A percentile compares a stretch with the other conserved stretches of the same genome.
These are phyloP conservation scores for Phytophthora nicotianae DNA, from an alignment of 352 stramenopile species.

Conservation along the genomic window DNA sequence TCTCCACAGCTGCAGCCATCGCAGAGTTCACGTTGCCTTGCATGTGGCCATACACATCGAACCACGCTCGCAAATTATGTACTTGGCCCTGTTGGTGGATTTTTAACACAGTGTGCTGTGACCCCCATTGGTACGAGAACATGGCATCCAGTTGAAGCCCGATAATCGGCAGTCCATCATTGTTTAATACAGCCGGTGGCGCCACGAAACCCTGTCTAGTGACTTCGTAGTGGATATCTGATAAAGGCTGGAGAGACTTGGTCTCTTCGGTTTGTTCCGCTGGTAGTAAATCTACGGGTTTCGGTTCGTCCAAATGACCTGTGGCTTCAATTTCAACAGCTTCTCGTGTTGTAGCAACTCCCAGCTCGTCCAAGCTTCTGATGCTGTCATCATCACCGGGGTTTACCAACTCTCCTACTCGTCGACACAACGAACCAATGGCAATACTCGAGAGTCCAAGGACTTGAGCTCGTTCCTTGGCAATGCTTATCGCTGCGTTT, in stretches of 20 bases:
- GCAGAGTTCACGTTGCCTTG: conserved; percentile 69
- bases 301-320: neutral
- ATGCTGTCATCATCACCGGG: neutral
- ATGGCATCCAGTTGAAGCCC: conserved; percentile 54
- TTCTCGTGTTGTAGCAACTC: conserved; percentile 26
- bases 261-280: conserved; percentile 22
- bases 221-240: conserved; percentile 43
- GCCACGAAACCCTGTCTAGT: conserved; percentile 35
- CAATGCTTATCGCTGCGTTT: conserved; percentile 19
- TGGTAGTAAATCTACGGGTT: conserved; percentile 29
- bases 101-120: conserved; percentile 42
- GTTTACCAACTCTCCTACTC: conserved; percentile 17
- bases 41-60: conserved; percentile 70
- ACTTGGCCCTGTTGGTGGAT: conserved; percentile 52
- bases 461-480: conserved; percentile 27
- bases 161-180: conserved; percentile 38
- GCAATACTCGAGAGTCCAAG: conserved; percentile 16
- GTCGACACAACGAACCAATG: conserved; percentile 11
- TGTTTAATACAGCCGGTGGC: conserved; percentile 46
- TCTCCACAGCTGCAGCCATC: conserved; percentile 63
- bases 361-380: conserved; percentile 12
- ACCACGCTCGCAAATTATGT: conserved; percentile 49
- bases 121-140: conserved; percentile 67
- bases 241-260: conserved; percentile 22
- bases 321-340: conserved; percentile 22